Base-by-base conservation (phyloP, 2,329 filamentous ascomycete genomes). In the Aspergillus pseudoterreus region DNA sequence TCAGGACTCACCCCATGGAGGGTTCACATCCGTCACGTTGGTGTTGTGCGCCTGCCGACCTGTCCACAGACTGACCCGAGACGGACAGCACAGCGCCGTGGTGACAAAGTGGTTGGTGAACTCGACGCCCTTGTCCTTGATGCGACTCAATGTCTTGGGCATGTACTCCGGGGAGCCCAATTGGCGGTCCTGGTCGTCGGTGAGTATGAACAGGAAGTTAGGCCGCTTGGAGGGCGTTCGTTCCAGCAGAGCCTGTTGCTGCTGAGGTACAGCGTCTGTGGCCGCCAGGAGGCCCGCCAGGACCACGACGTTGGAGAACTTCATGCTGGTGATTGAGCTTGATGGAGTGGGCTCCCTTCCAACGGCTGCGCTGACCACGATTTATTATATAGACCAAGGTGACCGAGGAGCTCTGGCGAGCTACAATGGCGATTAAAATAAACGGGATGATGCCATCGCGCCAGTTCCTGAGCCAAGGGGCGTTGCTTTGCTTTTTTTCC, bases 1-100 rank as follows among this genome's bases (percentile, higher is more conserved):
- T 15, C 17, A 17, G 30, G 8, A 49, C 66, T 52, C 67, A 77
- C 76, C 79, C 53, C 81, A 81, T 10, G 79, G 81, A 44, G 81
- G 68, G 1, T 64, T 66, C 1, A 81, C 75, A 60, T 80, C 77
- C 0, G 86, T 88, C 1, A 88, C 83, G 57, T 88, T 88, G 0
- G 84, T 87, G 57, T 87, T 88, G 58, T 89, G 86, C 0, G 85
- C 82, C 6, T 82, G 78, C 60, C 81, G 82, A 0, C 86, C 85
- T 0, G 85, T 87, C 78, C 79, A 82, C 1, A 88, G 66, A 12
- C 78, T 82, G 2, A 86, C 85, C 2, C 86, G 75, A 0, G 84
- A 83, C 0, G 86, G 86, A 57, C 86, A 89, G 65, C 86, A 88
- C 0, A 87, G 66, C 0, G 86, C 76, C 0, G 83, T 82, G 0